Evolutionary conservation across 805 yeast species (phyloP).

Genomic region (Pichia membranifaciens): DNA sequence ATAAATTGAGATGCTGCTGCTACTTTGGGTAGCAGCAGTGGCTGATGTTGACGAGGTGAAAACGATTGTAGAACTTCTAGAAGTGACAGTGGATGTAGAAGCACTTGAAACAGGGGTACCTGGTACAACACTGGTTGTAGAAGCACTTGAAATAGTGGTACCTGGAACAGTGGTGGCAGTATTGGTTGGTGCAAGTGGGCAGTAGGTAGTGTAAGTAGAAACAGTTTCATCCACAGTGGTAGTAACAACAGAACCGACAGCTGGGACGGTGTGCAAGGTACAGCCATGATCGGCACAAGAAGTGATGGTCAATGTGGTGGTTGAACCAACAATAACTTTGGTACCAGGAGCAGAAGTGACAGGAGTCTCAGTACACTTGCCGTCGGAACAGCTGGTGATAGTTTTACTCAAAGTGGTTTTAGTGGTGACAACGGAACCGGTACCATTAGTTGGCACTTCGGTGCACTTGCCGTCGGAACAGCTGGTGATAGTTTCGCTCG

Average conservation of each 20-base stretch:
- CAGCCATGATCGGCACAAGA: conserved; percentile 3
- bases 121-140: background rate
- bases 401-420: conserved; percentile 13
- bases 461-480: background rate
- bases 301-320: conserved; percentile 20
- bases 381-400: conserved; percentile 21
- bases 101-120: conserved; percentile 2
- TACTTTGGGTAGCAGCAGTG: background rate
- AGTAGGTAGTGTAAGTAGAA: conserved; percentile 3
- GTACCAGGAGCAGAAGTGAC: conserved; percentile 21
- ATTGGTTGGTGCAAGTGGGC: conserved; percentile 1
- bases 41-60: conserved; percentile 6
- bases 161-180: background rate
- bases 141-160: no score
- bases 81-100: conserved; percentile 2
- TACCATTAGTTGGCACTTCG: background rate
- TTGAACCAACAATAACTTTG: background rate
- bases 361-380: conserved; percentile 14
- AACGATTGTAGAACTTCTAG: background rate
- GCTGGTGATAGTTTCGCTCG: background rate
- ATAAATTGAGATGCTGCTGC: conserved; percentile 12
- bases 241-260: conserved; percentile 19
- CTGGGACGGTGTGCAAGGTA: conserved; percentile 13
- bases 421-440: background rate
- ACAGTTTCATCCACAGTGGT: conserved; percentile 19